Percentiles rank a stretch among this genome's conserved stretches.
phyloP scores from a whole-genome alignment of 805 yeast species.

The Suhomyces kilbournensis region DNA sequence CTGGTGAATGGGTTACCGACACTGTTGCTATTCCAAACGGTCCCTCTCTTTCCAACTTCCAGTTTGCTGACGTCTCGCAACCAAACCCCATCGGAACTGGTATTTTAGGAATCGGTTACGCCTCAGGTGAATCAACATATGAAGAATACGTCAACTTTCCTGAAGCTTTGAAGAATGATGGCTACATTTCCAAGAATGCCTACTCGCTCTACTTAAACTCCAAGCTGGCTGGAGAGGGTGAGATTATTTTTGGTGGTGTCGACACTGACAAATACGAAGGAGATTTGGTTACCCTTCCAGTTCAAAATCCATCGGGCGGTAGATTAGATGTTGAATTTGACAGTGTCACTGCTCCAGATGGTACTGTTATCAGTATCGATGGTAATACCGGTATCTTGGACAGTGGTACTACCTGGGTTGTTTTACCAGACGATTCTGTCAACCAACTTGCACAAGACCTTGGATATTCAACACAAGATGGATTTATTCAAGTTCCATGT shows the following conservation, averaged over 20 bases:
- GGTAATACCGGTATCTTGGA: no score
- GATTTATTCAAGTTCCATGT: no score
- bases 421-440: no score
- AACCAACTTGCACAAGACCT: no score
- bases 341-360: background rate
- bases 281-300: slow-evolving; percentile 7
- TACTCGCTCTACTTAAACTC: slow-evolving; percentile 16
- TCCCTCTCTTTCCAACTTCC: slow-evolving; percentile 6
- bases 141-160: slow-evolving; percentile 15
- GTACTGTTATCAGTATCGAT: no score
- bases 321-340: slow-evolving; percentile 3
- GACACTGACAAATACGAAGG: slow-evolving; percentile 9
- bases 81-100: background rate
- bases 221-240: slow-evolving; percentile 6
- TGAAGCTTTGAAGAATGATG: slow-evolving; percentile 7
- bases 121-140: no score
- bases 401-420: no score
- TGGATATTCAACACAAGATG: no score
- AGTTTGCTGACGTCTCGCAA: slow-evolving; percentile 9
- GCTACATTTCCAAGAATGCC: slow-evolving; percentile 6
- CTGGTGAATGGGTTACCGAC: slow-evolving; percentile 8
- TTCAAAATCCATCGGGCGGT: slow-evolving; percentile 6
- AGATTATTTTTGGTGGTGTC: slow-evolving; percentile 19
- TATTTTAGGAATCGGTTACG: slow-evolving; percentile 7
- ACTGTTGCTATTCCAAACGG: slow-evolving; percentile 5